phyloP scores from a whole-genome alignment of 148 eudicot genomes.

The Suaeda aralocaspica region DNA sequence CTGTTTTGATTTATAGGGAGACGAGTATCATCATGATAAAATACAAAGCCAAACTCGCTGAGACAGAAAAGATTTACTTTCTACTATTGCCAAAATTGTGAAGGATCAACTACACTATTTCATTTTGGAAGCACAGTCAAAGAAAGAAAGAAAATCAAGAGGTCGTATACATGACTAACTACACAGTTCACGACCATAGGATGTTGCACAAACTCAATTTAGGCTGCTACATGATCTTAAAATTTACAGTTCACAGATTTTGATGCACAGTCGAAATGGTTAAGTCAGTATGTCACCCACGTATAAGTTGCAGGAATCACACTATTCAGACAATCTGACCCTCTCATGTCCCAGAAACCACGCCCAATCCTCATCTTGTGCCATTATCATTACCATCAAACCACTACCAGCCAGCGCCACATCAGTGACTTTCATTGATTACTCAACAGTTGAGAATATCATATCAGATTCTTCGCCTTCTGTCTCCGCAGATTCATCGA shows the following conservation, averaged over 20 bases:
- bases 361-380: not conserved
- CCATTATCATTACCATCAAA: not conserved
- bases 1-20: no score
- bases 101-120: not conserved
- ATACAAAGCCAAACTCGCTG: not conserved
- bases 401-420: no score
- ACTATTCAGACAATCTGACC: not conserved
- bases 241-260: not conserved
- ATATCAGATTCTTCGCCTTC: conserved; percentile 37
- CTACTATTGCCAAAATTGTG: not conserved
- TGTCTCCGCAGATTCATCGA: conserved; percentile 25
- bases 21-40: not conserved
- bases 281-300: not conserved
- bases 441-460: conserved; percentile 25
- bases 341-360: not conserved
- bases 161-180: conserved; percentile 6
- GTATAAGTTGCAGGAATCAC: not conserved
- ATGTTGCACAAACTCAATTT: not conserved
- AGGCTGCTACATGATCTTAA: not conserved
- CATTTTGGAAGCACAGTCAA: not conserved
- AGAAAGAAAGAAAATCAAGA: not conserved
- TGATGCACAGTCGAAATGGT: not conserved
- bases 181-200: conserved; percentile 1
- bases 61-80: not conserved
- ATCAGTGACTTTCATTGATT: not conserved